Base-by-base conservation (phyloP, 2,329 filamentous ascomycete genomes). In the Cytospora schulzeri region DNA sequence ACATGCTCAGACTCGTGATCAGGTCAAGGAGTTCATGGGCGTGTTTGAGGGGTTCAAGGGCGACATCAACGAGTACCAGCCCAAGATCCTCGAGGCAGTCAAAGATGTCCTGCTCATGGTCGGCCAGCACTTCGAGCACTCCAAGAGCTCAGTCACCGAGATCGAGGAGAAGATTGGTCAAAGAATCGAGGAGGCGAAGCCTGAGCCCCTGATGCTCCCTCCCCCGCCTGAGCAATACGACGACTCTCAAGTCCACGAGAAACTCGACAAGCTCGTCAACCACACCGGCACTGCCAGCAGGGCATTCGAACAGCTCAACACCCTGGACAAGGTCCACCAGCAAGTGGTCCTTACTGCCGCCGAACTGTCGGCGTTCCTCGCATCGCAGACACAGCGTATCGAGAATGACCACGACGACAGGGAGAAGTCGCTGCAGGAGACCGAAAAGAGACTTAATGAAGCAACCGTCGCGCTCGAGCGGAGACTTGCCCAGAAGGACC, bases 81-180 rank as follows among this genome's bases (percentile, higher is more conserved):
- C 95, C 1, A 91, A 96, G 77, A 91, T 98, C 69, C 85, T 97
- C 64, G 89, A 94, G 60, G 87, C 91, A 0, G 86, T 99, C 69
- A 90, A 92, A 71, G 91, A 97, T 71, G 88, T 98, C n/a, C 83
- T 96, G 48, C 81, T 87, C 9, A 83, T 96, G 28, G 91, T 97
- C 62, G 90, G 88, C 28, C 87, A 96, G 73, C 93, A 98, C 74
- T 97, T 91, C 71, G 92, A 96, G 70, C 91, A 96, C 73, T 91
- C 92, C 17, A 92, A 93, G 76, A 83, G 85, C 53, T 84, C 88
- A 0, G 79, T 81, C 1, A 81, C 76, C 8, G 79, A 81, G 3
- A 79, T 89, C 28, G 80, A 87, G 68, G 81, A 84, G 66, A 85
- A 83, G 72, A 79, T 89, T 31, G 80, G 87, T 68, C 81, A 84